A percentile compares a stretch with the other conserved stretches of the same genome.
Conservation (phyloP, 1,284 basidiomycete species). For the Cutaneotrichosporon cutaneum region DNA sequence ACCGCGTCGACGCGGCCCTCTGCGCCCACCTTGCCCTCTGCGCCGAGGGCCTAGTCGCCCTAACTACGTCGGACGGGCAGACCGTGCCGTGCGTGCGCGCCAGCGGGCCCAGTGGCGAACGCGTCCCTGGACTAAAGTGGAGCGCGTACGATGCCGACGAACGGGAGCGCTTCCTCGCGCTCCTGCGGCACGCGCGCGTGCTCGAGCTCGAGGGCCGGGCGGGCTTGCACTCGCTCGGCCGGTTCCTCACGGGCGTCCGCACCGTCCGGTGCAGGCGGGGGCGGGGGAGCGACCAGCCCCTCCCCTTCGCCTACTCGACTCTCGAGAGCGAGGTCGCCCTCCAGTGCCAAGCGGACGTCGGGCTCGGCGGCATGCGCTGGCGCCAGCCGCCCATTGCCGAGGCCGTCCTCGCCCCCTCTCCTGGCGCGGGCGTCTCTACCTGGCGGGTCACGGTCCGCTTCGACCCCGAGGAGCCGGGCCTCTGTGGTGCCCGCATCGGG, state of each 20-base stretch:
- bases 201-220: slow-evolving; percentile 7
- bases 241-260: slow-evolving; percentile 3
- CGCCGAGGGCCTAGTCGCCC: not conserved
- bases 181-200: slow-evolving; percentile 9
- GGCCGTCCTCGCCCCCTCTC: not conserved
- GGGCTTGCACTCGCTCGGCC: not conserved
- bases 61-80: not conserved
- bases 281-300: not conserved
- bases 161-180: slow-evolving; percentile 1
- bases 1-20: slow-evolving; percentile 1
- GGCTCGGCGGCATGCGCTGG: slow-evolving; percentile 8
- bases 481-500: slow-evolving; percentile 3
- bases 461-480: slow-evolving; percentile 11
- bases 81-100: slow-evolving; percentile 5
- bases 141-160: slow-evolving; percentile 7
- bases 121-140: slow-evolving; percentile 11
- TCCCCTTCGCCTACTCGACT: not conserved
- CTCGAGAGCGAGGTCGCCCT: slow-evolving; percentile 2
- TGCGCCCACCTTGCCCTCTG: slow-evolving; percentile 10
- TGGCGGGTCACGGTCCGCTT: slow-evolving; percentile 2
- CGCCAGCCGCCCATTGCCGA: slow-evolving; percentile 13
- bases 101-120: slow-evolving; percentile 2
- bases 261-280: not conserved
- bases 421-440: not conserved
- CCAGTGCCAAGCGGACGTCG: slow-evolving; percentile 7